These are phyloP conservation scores for carrot (Daucus carota) DNA, from an alignment of 129 eudicot species.

Conservation along the genomic window DH1_v3.0 NC_030389.2:40014501-40015000, in stretches of 20 bases:
- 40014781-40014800: neutral
- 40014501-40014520: neutral
- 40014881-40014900: neutral
- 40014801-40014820: neutral
- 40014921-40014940: neutral
- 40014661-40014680: neutral
- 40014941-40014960: neutral
- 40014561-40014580: neutral
- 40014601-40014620: neutral
- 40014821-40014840: neutral
- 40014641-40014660: neutral
- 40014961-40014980: neutral
- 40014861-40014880: neutral
- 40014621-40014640: neutral
- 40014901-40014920: neutral
- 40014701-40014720: neutral
- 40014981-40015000: constrained; percentile 5
- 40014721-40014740: neutral
- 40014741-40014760: neutral
- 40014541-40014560: neutral
- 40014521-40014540: neutral
- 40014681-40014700: neutral
- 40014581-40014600: neutral
- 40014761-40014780: neutral
- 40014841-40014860: neutral